These are phyloP conservation scores for Leccinum obscurum DNA, from an alignment of 768 basidiomycete genomes.

Conservation along the genomic window DNA sequence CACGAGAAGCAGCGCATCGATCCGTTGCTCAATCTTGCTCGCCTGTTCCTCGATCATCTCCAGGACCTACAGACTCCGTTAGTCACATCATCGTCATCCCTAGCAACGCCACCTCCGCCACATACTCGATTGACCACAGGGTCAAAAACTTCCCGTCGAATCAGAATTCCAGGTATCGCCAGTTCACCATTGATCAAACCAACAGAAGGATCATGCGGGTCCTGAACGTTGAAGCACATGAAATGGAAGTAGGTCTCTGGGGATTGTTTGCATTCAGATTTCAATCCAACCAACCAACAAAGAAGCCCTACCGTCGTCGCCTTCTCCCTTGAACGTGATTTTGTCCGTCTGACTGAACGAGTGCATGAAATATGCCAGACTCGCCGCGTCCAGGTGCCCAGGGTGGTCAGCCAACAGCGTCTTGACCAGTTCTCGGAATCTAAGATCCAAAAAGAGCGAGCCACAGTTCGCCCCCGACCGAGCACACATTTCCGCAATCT, in stretches of 20 bases:
- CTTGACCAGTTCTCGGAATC: slow-evolving; percentile 80
- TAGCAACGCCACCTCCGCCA: slow-evolving; percentile 19
- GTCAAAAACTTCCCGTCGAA: slow-evolving; percentile 85
- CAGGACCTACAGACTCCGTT: slow-evolving; percentile 53
- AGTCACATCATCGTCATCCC: slow-evolving; percentile 7
- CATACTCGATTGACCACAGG: slow-evolving; percentile 77
- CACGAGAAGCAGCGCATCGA: slow-evolving; percentile 85
- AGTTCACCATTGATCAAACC: slow-evolving; percentile 84
- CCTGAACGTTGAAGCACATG: slow-evolving; percentile 86
- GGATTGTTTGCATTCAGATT: slow-evolving; percentile 11
- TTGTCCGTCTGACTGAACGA: slow-evolving; percentile 90
- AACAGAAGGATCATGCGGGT: slow-evolving; percentile 76
- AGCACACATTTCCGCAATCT: slow-evolving; percentile 90
- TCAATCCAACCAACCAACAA: slow-evolving; percentile 15
- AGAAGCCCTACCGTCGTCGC: slow-evolving; percentile 62
- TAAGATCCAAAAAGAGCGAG: slow-evolving; percentile 82
- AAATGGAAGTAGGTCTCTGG: slow-evolving; percentile 84
- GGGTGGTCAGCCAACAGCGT: slow-evolving; percentile 82
- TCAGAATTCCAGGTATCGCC: slow-evolving; percentile 74
- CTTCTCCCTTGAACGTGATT: slow-evolving; percentile 66
- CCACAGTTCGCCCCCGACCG: slow-evolving; percentile 87
- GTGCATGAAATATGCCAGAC: slow-evolving; percentile 86
- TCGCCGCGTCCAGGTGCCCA: slow-evolving; percentile 77
- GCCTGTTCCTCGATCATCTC: slow-evolving; percentile 78
- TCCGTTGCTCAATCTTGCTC: slow-evolving; percentile 60